Conservation (phyloP, 1,284 basidiomycete genomes). For the Marasmius fiardii region DNA sequence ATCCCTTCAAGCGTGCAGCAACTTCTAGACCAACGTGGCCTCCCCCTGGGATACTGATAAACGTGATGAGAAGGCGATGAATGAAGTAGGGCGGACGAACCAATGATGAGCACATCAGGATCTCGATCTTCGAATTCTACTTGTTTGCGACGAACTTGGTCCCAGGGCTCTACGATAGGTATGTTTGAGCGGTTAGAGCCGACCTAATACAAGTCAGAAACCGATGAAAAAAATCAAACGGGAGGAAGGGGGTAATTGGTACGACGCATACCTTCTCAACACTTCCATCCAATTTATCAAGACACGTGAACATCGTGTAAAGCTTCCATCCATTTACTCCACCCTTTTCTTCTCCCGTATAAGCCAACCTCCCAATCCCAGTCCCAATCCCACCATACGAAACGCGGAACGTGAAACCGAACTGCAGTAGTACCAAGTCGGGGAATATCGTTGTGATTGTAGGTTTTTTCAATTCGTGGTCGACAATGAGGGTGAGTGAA, state of each 20-base stretch:
- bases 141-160: slow-evolving; percentile 14
- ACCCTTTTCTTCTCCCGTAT: slow-evolving; percentile 28
- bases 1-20: slow-evolving; percentile 36
- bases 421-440: slow-evolving; percentile 50
- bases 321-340: slow-evolving; percentile 42
- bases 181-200: slow-evolving; percentile 24
- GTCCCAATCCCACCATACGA: slow-evolving; percentile 35
- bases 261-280: slow-evolving; percentile 25
- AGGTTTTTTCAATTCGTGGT: slow-evolving; percentile 29
- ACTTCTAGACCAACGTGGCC: slow-evolving; percentile 37
- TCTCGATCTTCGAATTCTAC: slow-evolving; percentile 22
- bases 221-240: neutral
- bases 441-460: slow-evolving; percentile 25
- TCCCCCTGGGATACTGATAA: slow-evolving; percentile 10
- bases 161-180: slow-evolving; percentile 15
- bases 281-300: slow-evolving; percentile 42
- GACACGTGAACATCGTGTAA: slow-evolving; percentile 37
- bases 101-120: slow-evolving; percentile 31
- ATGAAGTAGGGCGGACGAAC: slow-evolving; percentile 10
- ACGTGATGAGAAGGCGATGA: neutral
- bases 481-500: slow-evolving; percentile 22
- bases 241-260: neutral
- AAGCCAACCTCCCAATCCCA: slow-evolving; percentile 49
- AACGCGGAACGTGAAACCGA: slow-evolving; percentile 49
- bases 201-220: slow-evolving; percentile 15